Evolutionary conservation across 768 basidiomycete genomes (phyloP), one percentile per base, ranked within the genome.

Genomic region (Coprinopsis marcescibilis): DNA sequence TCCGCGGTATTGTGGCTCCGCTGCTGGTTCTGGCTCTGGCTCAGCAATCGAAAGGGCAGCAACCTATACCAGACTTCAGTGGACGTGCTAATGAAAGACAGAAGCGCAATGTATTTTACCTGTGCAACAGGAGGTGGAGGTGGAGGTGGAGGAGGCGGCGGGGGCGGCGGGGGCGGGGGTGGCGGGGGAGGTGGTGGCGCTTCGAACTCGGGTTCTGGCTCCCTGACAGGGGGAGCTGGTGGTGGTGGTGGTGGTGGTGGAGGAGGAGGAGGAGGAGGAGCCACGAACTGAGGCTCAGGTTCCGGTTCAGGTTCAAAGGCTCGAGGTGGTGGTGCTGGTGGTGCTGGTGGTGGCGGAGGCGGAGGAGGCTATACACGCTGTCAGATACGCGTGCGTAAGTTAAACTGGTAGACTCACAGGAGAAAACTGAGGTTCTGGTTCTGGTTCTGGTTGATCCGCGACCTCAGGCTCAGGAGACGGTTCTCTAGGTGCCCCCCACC

Each of bases 101-200:
- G 41, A 55, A 56, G n/a, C n/a, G n/a, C n/a, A n/a, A n/a, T n/a
- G n/a, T n/a, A n/a, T n/a, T n/a, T 24, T 49, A 68, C 67, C 53
- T 65, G 63, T 21, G 67, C 65, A 33, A 66, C 63, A 6, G 71
- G 72, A 5, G 75, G 76, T 0, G 77, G 74, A 0, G 77, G 74
- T 0, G 77, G 73, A 0, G 76, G 75, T 0, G 77, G 76, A 3
- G 74, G 72, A 2, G 77, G 73, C 3, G 74, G 69, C 0, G 70
- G 69, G 0, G 71, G 72, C 0, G 76, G 73, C 0, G 65, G 63
- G 0, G 62, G 63, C 0, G 75, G 74, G 0, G 74, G 59, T 0
- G 57, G 56, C 1, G 59, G 55, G 11, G 50, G 51, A 5, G 60
- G 53, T 7, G 65, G 61, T 11, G 47, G 51, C 26, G 51, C 42